Percentiles rank a stretch among this genome's conserved stretches.
Evolutionary conservation across 1,284 basidiomycete genomes (phyloP).

Genomic region (Moesziomyces aphidis): DNA sequence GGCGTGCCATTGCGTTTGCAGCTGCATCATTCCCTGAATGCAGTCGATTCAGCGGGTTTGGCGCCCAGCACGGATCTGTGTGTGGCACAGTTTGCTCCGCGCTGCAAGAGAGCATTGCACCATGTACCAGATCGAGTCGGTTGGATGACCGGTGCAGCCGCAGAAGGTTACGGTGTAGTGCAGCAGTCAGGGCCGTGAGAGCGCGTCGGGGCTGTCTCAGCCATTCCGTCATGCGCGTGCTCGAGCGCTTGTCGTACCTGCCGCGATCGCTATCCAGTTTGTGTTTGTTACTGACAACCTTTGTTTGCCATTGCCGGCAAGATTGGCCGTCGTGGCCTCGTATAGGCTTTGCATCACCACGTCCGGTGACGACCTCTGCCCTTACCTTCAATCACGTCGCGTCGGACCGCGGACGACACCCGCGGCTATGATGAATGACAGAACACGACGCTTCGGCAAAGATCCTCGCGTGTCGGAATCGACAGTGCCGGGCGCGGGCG

Average conservation of each 20-base stretch:
- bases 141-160: too few species aligned
- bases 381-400: background rate
- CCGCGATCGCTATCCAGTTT: background rate
- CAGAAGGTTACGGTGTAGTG: too few species aligned
- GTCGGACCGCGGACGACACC: background rate
- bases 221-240: background rate
- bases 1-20: too few species aligned
- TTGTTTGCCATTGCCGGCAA: background rate
- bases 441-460: too few species aligned
- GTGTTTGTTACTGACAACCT: background rate
- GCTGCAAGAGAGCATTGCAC: too few species aligned
- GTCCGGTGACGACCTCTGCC: too few species aligned
- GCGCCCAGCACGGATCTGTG: background rate
- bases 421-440: too few species aligned
- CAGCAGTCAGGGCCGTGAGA: background rate
- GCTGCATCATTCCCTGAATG: too few species aligned
- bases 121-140: too few species aligned
- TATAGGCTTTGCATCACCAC: too few species aligned
- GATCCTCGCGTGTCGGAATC: too few species aligned
- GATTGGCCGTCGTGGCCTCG: background rate
- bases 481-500: background rate
- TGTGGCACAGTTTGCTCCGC: background rate
- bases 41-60: background rate
- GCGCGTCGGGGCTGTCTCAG: background rate
- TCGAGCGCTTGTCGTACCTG: background rate